Evolutionary conservation across 2,329 filamentous ascomycete species (phyloP).

Genomic region (Cercospora zeina): DNA sequence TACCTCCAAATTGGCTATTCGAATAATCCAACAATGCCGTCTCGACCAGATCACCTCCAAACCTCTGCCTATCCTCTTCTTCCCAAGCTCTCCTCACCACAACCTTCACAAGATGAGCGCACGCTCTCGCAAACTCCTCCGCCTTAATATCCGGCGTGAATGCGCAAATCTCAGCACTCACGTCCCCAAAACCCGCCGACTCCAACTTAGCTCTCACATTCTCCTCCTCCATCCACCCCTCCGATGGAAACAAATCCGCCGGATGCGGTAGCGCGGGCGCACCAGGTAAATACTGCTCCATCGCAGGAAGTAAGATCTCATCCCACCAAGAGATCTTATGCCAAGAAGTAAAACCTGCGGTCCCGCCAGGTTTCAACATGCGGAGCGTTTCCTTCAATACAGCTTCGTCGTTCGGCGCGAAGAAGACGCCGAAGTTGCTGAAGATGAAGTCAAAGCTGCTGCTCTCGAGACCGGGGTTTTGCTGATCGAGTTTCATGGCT

Average conservation of each 20-base stretch:
- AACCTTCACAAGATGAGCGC: conserved; percentile 9
- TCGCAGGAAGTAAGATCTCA: neutral
- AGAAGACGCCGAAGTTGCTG: conserved; percentile 14
- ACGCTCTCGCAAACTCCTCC: neutral
- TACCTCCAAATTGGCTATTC: neutral
- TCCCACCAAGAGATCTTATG: conserved; percentile 9
- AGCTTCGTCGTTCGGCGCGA: neutral
- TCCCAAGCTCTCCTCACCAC: neutral
- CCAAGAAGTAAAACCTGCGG: neutral
- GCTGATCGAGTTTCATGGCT: conserved; percentile 1
- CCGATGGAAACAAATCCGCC: neutral
- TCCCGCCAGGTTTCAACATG: conserved; percentile 3
- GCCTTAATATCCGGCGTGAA: neutral
- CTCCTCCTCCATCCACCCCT: neutral
- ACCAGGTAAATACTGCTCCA: neutral
- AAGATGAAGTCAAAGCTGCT: conserved; percentile 7
- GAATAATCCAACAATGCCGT: neutral
- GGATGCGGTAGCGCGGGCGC: neutral
- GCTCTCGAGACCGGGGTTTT: conserved; percentile 3
- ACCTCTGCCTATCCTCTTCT: neutral
- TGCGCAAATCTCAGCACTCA: neutral
- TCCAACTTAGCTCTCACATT: neutral
- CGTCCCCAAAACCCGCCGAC: neutral
- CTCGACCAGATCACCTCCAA: neutral
- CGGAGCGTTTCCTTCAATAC: neutral